Conservation (phyloP, 2,329 filamentous ascomycete species). For the Arthrobotrys musiformis region DNA sequence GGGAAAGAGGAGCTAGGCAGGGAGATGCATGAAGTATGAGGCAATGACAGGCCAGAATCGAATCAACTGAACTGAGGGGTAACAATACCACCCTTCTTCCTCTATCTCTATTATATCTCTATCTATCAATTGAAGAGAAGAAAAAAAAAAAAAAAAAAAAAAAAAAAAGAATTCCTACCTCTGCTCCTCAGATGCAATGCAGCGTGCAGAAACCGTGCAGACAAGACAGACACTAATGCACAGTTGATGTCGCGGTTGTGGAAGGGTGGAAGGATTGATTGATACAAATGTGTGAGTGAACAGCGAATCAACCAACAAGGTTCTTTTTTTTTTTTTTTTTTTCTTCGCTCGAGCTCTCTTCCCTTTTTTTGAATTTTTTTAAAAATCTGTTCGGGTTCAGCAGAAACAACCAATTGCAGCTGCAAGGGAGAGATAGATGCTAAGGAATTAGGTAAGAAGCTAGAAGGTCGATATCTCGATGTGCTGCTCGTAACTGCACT, state of each 20-base stretch:
- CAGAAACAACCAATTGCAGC: too few relatives aligned
- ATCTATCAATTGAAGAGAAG: too few relatives aligned
- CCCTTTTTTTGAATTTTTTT: conserved; percentile 1
- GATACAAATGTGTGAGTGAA: conserved; percentile 49
- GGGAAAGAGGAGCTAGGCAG: conserved; percentile 8
- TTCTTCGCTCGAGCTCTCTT: conserved; percentile 34
- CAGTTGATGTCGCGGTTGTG: conserved; percentile 45
- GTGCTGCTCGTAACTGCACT: too few relatives aligned
- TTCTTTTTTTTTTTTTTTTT: conserved; percentile 38
- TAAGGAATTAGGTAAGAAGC: conserved; percentile 26
- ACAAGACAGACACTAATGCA: conserved; percentile 43
- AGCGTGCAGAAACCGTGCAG: not conserved
- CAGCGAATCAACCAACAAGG: conserved; percentile 51
- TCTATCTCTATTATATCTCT: too few relatives aligned
- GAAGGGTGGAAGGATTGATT: too few relatives aligned
- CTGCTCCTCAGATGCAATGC: conserved; percentile 21
- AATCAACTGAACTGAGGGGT: conserved; percentile 52
- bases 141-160: conserved; percentile 11
- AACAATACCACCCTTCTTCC: too few relatives aligned
- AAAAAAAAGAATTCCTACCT: conserved; percentile 30
- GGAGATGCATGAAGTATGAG: conserved; percentile 17
- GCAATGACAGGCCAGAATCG: conserved; percentile 22
- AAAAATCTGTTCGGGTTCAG: conserved; percentile 4
- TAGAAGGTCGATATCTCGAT: too few relatives aligned
- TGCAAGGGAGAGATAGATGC: conserved; percentile 21